Conservation (phyloP, 2,329 filamentous ascomycete genomes). For the Corinectria fuckeliana region DNA sequence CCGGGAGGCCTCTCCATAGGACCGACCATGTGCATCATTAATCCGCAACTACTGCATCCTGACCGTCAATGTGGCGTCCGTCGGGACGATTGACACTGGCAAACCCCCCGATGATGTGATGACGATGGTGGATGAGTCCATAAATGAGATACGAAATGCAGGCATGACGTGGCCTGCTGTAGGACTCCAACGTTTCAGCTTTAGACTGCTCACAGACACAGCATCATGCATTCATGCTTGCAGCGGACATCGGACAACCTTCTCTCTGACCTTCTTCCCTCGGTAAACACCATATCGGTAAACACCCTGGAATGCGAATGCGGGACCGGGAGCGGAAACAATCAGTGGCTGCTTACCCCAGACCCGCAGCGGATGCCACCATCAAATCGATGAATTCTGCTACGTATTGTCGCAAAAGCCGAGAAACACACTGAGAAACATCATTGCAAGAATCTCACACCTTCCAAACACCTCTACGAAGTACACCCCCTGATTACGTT, state of each 20-base stretch:
- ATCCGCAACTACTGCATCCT: neutral
- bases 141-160: no score
- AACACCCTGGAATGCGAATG: neutral
- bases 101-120: neutral
- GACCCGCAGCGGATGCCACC: neutral
- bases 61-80: neutral
- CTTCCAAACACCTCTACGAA: no score
- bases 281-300: no score
- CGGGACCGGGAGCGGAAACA: neutral
- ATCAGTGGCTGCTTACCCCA: neutral
- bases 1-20: neutral
- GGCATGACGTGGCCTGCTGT: neutral
- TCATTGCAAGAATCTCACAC: neutral
- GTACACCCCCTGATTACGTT: no score
- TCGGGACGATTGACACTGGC: neutral
- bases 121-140: neutral
- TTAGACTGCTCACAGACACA: neutral
- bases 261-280: neutral
- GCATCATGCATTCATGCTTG: no score
- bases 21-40: neutral
- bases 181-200: neutral
- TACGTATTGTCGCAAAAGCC: neutral
- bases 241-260: neutral
- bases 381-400: neutral
- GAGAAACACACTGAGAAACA: neutral